Evolutionary conservation across 2,329 filamentous ascomycete genomes (phyloP), one percentile per base, ranked within the genome.

Genomic region (Colletotrichum destructivum): DNA sequence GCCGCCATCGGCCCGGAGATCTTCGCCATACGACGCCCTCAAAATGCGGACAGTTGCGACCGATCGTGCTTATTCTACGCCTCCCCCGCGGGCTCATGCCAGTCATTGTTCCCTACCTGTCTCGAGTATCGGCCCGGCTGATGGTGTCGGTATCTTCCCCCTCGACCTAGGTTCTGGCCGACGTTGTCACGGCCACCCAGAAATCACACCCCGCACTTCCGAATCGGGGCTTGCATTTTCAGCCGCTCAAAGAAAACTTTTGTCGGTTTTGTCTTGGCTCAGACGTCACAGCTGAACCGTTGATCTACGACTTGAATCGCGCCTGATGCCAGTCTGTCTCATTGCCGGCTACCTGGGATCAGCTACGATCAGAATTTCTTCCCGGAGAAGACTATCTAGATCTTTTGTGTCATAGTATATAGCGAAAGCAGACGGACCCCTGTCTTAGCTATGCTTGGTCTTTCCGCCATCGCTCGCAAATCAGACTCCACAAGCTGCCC

Each of bases 281-380:
- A 16, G 18, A 23, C 42, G n/a, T 42, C 55, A 38, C 16, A 7
- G 6, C 9, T n/a, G 47, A 12, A n/a, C 35, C 61, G n/a, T 16
- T 13, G 47, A 51, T 38, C 62, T 23, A 16, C 35, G 38, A 44
- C 51, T 18, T 49, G 42, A 31, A 54, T 61, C 54, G 55, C 47
- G 56, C 26, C 62, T 55, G 61, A 42, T 46, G 66, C 57, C 59
- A 63, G 52, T 49, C 49, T 66, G 62, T 70, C 67, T 70, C 47
- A 61, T 16, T 13, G 7, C 15, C 46, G 16, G 21, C 23, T 18
- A 23, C 23, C 40, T 12, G 12, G 31, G 2, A 21, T 21, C 38
- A 18, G 23, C 18, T 44, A 12, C 21, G 40, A 46, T 62, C 7
- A n/a, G 26, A 23, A n/a, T 11, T 8, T 11, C 31, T 6, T 35